Evolutionary conservation across 768 basidiomycete genomes (phyloP).

Genomic region (Infundibulicybe gibba): DNA sequence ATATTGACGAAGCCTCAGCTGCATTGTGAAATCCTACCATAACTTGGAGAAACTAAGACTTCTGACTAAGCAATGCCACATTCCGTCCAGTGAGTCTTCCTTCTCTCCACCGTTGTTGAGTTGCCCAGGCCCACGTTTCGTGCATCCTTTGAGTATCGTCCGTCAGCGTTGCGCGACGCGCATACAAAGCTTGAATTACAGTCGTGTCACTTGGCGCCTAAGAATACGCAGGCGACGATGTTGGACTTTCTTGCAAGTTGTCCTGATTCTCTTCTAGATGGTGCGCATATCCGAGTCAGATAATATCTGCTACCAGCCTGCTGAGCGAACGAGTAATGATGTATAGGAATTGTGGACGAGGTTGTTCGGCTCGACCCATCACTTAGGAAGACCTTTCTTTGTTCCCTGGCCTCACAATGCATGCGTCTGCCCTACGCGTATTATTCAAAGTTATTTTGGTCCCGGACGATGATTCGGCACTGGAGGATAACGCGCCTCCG

Average conservation of each 20-base stretch:
- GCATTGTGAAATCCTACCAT: too few relatives aligned
- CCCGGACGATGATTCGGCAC: conserved; percentile 22
- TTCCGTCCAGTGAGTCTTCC: conserved; percentile 12
- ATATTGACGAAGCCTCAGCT: too few relatives aligned
- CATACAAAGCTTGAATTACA: too few relatives aligned
- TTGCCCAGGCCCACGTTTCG: not conserved
- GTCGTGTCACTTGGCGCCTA: too few relatives aligned
- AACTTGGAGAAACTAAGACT: too few relatives aligned
- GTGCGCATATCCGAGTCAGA: conserved; percentile 5
- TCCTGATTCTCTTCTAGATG: conserved; percentile 17
- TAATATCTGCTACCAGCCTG: conserved; percentile 3
- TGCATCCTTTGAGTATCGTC: too few relatives aligned
- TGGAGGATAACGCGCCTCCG: conserved; percentile 7
- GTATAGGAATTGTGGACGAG: not conserved
- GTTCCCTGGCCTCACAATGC: conserved; percentile 25
- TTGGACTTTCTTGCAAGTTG: conserved; percentile 1
- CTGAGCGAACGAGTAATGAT: not conserved
- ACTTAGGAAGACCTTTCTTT: conserved; percentile 14
- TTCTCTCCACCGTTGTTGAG: conserved; percentile 5
- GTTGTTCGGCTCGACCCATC: conserved; percentile 10
- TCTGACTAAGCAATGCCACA: conserved; percentile 1
- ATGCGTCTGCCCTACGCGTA: conserved; percentile 24
- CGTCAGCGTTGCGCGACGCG: too few relatives aligned
- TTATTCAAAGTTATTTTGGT: conserved; percentile 22
- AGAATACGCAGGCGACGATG: too few relatives aligned